A percentile compares a stretch with the other conserved stretches of the same genome.
These are phyloP conservation scores for Eucalyptus shirleyi DNA, from an alignment of 345 rosid genomes.

Conservation along the genomic window DNA sequence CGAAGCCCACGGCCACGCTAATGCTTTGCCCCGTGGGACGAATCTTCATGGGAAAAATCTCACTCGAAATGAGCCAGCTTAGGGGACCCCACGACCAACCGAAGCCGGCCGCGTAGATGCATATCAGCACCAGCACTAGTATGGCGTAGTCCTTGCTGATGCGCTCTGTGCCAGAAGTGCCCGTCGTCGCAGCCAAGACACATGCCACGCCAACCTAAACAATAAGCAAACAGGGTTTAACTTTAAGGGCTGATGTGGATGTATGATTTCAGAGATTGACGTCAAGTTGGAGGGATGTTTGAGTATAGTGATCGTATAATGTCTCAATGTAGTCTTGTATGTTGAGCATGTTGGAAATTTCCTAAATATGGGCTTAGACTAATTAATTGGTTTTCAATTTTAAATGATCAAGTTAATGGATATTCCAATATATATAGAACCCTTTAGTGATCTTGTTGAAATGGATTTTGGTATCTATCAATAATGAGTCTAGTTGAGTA, in stretches of 20 bases:
- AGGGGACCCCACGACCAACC: conserved; percentile 73
- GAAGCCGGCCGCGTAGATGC: conserved; percentile 55
- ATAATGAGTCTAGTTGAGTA: no score
- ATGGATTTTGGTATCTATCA: no score
- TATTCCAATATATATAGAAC: no score
- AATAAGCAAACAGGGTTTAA: neutral
- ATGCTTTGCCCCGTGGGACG: conserved; percentile 58
- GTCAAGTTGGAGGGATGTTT: neutral
- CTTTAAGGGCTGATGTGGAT: neutral
- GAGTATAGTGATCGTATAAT: neutral
- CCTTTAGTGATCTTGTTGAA: no score
- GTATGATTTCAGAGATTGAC: neutral
- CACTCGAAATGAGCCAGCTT: conserved; percentile 50
- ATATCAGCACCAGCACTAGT: conserved; percentile 31
- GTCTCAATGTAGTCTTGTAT: neutral
- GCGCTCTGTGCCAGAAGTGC: conserved; percentile 25
- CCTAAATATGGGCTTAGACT: no score
- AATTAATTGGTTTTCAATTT: neutral
- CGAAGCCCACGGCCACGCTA: conserved; percentile 34
- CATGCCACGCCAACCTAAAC: conserved; percentile 12
- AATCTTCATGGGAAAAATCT: conserved; percentile 54
- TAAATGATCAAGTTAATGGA: no score
- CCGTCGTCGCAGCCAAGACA: conserved; percentile 22
- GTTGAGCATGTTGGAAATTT: neutral
- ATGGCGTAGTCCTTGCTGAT: conserved; percentile 25